Conservation (phyloP, 495 filamentous ascomycete genomes). For the Podospora tetraspora region DNA sequence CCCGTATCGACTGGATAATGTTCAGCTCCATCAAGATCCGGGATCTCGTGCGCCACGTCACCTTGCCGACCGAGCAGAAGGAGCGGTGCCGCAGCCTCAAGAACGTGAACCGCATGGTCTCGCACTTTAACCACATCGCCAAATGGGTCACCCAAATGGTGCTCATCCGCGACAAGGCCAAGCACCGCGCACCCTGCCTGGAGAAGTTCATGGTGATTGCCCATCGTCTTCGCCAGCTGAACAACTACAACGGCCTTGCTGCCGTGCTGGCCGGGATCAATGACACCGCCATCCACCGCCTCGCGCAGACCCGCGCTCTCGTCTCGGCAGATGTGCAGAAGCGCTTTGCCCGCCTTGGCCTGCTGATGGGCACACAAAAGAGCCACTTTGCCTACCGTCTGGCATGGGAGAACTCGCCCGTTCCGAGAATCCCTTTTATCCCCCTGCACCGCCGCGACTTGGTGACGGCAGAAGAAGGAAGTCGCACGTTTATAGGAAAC, state of each 20-base stretch:
- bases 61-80: slow-evolving; percentile 62
- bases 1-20: slow-evolving; percentile 94
- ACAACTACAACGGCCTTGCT: slow-evolving; percentile 95
- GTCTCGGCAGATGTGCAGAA: slow-evolving; percentile 64
- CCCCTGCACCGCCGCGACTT: slow-evolving; percentile 87
- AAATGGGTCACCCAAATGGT: slow-evolving; percentile 89
- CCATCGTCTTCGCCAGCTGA: slow-evolving; percentile 76
- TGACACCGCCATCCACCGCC: slow-evolving; percentile 78
- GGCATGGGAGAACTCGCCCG: slow-evolving; percentile 90
- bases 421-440: slow-evolving; percentile 87
- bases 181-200: slow-evolving; percentile 81
- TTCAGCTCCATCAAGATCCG: slow-evolving; percentile 94
- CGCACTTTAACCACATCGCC: slow-evolving; percentile 93
- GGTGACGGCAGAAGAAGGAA: slow-evolving; percentile 87
- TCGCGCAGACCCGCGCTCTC: slow-evolving; percentile 73
- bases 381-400: slow-evolving; percentile 90
- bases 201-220: slow-evolving; percentile 93
- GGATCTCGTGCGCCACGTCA: slow-evolving; percentile 87
- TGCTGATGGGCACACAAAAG: slow-evolving; percentile 88
- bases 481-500: slow-evolving; percentile 75
- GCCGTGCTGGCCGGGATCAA: slow-evolving; percentile 92
- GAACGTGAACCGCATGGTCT: slow-evolving; percentile 89
- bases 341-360: slow-evolving; percentile 79
- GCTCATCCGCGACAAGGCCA: slow-evolving; percentile 89
- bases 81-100: slow-evolving; percentile 73